Percentiles rank a stretch among this genome's conserved stretches.
Conservation (phyloP, 2,329 filamentous ascomycete species). For the Sordariomycetes sp. region DNA sequence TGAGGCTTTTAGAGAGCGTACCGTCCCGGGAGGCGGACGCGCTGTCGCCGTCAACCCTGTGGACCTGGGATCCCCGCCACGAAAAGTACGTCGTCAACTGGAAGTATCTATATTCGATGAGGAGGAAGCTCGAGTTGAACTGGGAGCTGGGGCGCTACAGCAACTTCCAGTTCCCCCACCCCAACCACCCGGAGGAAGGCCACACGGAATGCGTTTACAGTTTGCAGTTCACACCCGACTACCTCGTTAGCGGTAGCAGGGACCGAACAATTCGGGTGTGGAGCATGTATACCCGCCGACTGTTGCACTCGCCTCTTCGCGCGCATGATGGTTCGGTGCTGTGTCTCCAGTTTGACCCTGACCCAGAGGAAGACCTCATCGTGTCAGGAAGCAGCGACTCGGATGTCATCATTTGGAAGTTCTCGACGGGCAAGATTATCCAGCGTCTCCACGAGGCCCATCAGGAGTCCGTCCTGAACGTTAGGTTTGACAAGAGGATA, state of each 20-base stretch:
- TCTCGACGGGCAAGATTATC: slow-evolving; percentile 78
- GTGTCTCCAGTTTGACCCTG: slow-evolving; percentile 89
- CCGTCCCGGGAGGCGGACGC: background rate
- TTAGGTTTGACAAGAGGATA: slow-evolving; percentile 83
- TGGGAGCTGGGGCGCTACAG: slow-evolving; percentile 76
- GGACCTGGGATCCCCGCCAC: slow-evolving; percentile 36
- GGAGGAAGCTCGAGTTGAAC: slow-evolving; percentile 75
- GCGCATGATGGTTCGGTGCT: slow-evolving; percentile 82
- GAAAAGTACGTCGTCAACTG: slow-evolving; percentile 65
- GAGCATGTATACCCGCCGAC: slow-evolving; percentile 71
- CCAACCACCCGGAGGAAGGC: slow-evolving; percentile 66
- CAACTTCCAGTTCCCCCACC: slow-evolving; percentile 87
- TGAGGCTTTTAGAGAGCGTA: background rate
- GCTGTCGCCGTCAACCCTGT: slow-evolving; percentile 19
- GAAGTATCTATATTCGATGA: slow-evolving; percentile 87
- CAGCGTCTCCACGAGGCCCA: slow-evolving; percentile 71
- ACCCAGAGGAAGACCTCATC: slow-evolving; percentile 80
- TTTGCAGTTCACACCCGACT: slow-evolving; percentile 77
- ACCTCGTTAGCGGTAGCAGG: slow-evolving; percentile 85
- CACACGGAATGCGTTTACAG: slow-evolving; percentile 93
- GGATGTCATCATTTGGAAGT: slow-evolving; percentile 82
- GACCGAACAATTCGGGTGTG: slow-evolving; percentile 84
- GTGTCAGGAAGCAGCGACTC: slow-evolving; percentile 92
- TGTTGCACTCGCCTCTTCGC: slow-evolving; percentile 61
- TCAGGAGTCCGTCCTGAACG: slow-evolving; percentile 82